Evolutionary conservation across 768 basidiomycete species (phyloP).

Genomic region (Gautieria morchelliformis): DNA sequence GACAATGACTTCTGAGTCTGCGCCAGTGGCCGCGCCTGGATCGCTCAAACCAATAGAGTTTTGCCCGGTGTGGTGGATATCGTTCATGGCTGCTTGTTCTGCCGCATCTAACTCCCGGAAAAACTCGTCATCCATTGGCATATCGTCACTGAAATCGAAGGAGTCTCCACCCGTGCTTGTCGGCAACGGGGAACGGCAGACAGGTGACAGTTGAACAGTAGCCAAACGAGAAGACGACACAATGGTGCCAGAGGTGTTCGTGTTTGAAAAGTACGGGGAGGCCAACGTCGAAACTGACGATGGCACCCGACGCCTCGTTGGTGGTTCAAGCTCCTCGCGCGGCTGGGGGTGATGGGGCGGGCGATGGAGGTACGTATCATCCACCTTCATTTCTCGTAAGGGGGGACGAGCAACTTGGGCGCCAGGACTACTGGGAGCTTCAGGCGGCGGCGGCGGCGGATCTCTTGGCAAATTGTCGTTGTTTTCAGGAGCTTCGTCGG

Average conservation of each 20-base stretch:
- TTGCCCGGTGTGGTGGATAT: conserved; percentile 16
- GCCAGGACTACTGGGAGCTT: not conserved
- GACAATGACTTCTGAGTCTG: conserved; percentile 26
- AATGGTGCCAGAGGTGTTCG: not conserved
- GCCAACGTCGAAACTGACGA: conserved; percentile 6
- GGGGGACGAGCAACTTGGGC: conserved; percentile 9
- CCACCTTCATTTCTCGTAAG: conserved; percentile 17
- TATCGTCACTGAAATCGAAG: not conserved
- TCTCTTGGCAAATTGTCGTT: not conserved
- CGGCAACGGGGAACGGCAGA: not conserved
- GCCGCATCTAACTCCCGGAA: conserved; percentile 29
- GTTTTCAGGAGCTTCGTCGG: not conserved
- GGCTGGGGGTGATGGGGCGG: conserved; percentile 12
- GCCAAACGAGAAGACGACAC: not conserved
- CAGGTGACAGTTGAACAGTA: not conserved
- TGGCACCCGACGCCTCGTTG: conserved; percentile 29
- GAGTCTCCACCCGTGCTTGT: not conserved
- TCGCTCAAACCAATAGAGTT: conserved; percentile 9
- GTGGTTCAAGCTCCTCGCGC: conserved; percentile 31
- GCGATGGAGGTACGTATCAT: conserved; percentile 18
- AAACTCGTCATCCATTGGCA: conserved; percentile 16
- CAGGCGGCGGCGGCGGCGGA: conserved; percentile 11
- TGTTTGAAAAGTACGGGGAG: not conserved
- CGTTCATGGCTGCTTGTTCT: conserved; percentile 20
- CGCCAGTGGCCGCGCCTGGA: conserved; percentile 15